These are phyloP conservation scores for Rosa chinensis DNA, from an alignment of 306 rosid genomes.

Conservation along the genomic window DNA sequence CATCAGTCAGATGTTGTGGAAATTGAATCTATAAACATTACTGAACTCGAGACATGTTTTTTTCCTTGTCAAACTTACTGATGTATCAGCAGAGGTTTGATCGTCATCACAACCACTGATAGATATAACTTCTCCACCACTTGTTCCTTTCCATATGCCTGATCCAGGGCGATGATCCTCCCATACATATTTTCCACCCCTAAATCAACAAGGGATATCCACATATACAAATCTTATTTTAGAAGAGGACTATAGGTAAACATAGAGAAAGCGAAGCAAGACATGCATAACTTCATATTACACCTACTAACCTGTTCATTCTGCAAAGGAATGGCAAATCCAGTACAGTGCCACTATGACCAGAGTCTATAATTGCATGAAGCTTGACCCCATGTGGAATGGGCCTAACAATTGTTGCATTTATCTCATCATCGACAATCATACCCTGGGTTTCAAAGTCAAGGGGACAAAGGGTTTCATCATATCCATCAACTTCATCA, in stretches of 20 bases:
- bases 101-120: constrained; percentile 91
- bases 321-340: constrained; percentile 97
- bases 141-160: constrained; percentile 89
- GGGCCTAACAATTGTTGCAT: constrained; percentile 71
- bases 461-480: constrained; percentile 92
- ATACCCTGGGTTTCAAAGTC: constrained; percentile 98
- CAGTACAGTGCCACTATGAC: constrained; percentile 94
- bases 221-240: neutral
- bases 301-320: constrained; percentile 74
- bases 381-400: constrained; percentile 87
- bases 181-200: constrained; percentile 84
- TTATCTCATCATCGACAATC: constrained; percentile 98
- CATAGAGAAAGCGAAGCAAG: neutral
- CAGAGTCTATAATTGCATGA: constrained; percentile 92
- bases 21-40: neutral
- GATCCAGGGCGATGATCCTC: constrained; percentile 97
- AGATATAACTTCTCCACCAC: constrained; percentile 88
- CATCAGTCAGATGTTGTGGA: constrained; percentile 11
- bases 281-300: neutral
- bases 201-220: constrained; percentile 24
- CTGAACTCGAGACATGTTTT: neutral
- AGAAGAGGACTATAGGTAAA: neutral
- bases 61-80: constrained; percentile 53
- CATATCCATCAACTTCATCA: constrained; percentile 92
- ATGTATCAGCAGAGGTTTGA: constrained; percentile 95